These are phyloP conservation scores for Fraxinus sp. DNA, from an alignment of 305 asterid genomes.

Conservation along the genomic window DNA sequence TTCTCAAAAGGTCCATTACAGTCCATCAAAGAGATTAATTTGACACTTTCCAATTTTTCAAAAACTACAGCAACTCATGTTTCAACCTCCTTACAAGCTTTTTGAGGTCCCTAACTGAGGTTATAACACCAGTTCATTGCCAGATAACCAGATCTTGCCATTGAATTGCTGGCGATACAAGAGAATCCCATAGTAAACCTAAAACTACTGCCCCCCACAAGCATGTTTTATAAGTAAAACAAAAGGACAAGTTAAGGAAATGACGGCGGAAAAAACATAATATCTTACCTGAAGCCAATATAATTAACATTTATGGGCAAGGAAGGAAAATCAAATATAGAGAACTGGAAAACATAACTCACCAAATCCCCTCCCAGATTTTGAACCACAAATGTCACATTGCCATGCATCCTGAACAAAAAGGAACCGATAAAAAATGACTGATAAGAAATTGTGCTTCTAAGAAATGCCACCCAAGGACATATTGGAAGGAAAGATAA, in stretches of 20 bases:
- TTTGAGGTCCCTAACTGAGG: background rate
- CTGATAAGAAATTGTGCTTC: constrained; percentile 10
- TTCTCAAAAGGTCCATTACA: background rate
- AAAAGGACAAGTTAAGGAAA: background rate
- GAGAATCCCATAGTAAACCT: background rate
- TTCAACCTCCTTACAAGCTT: background rate
- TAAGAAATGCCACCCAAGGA: background rate
- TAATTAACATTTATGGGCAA: background rate
- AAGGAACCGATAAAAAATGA: constrained; percentile 22
- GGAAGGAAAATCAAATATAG: constrained; percentile 6
- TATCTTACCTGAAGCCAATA: background rate
- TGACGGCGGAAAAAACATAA: background rate
- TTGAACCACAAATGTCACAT: constrained; percentile 88
- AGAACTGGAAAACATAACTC: constrained; percentile 30
- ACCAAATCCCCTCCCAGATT: constrained; percentile 98
- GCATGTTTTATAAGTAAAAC: background rate
- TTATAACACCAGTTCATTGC: background rate
- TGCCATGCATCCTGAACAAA: constrained; percentile 84
- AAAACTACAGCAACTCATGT: background rate
- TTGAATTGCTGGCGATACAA: background rate
- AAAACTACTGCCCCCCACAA: background rate
- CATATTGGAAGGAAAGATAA: constrained; percentile 2
- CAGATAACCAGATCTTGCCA: background rate
- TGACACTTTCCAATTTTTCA: background rate
- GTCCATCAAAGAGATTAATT: background rate